These are phyloP conservation scores for Iris macrosiphon DNA, from an alignment of 106 monocot species.

Conservation along the genomic window DNA sequence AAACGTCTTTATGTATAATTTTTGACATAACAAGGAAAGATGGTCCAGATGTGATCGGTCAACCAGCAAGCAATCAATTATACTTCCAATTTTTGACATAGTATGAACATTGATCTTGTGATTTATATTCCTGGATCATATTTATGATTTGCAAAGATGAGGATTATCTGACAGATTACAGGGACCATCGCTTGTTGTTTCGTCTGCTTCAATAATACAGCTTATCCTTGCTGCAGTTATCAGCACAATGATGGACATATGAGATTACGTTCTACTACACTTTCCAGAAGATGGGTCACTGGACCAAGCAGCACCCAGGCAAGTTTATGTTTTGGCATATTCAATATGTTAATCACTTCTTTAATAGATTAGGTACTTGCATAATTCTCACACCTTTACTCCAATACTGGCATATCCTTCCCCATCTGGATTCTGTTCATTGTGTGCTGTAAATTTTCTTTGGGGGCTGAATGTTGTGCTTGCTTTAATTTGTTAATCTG, in stretches of 20 bases:
- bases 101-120: slow-evolving; percentile 38
- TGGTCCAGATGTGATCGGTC: slow-evolving; percentile 53
- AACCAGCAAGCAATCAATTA: slow-evolving; percentile 77
- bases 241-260: slow-evolving; percentile 87
- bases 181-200: no score
- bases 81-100: slow-evolving; percentile 98
- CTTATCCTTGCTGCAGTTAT: slow-evolving; percentile 87
- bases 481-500: no score
- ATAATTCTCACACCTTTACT: no score
- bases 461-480: no score
- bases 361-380: no score
- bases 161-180: slow-evolving; percentile 16
- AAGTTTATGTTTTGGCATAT: slow-evolving; percentile 14
- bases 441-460: no score
- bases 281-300: slow-evolving; percentile 92
- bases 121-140: slow-evolving; percentile 4
- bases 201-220: no score
- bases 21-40: slow-evolving; percentile 93
- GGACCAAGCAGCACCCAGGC: slow-evolving; percentile 67
- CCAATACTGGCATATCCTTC: no score
- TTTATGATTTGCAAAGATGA: not conserved
- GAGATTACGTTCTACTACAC: slow-evolving; percentile 82
- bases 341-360: no score
- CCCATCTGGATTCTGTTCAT: no score
- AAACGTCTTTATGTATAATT: slow-evolving; percentile 79